Percentiles rank a stretch among this genome's conserved stretches.
Evolutionary conservation across 306 rosid species (phyloP).

Genomic region (Sechiopsis laciniata): DNA sequence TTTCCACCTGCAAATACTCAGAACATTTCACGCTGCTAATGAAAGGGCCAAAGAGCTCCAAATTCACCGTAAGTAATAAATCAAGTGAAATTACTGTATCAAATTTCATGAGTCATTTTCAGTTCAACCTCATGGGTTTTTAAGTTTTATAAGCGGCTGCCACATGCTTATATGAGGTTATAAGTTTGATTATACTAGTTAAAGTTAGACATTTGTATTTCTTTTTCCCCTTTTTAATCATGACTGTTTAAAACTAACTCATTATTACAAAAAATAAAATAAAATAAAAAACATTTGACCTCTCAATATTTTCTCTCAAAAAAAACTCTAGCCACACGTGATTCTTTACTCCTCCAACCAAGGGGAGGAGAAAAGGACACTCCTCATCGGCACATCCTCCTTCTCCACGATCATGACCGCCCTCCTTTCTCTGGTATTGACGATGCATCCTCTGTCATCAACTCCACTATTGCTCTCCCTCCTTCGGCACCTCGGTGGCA

Average conservation of each 20-base stretch:
- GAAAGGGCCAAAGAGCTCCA: background rate
- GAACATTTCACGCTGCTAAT: background rate
- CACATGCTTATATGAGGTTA: background rate
- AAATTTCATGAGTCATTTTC: background rate
- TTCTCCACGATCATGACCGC: no score
- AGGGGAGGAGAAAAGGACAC: no score
- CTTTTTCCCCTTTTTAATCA: background rate
- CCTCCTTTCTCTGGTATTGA: no score
- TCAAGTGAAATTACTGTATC: background rate
- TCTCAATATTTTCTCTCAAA: no score
- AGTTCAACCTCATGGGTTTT: background rate
- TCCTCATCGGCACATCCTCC: no score
- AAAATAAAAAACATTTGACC: background rate
- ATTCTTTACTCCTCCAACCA: no score
- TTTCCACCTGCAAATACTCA: constrained; percentile 62
- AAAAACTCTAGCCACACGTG: no score
- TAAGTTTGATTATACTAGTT: background rate
- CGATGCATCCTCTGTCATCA: no score
- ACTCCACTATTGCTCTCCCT: no score
- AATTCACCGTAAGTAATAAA: background rate
- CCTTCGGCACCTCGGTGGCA: no score
- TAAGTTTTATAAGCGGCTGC: background rate
- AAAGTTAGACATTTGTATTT: background rate
- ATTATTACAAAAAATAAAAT: background rate
- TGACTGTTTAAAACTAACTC: background rate